Evolutionary conservation across 768 basidiomycete species (phyloP), one percentile per base, ranked within the genome.

Genomic region (Panus rudis): DNA sequence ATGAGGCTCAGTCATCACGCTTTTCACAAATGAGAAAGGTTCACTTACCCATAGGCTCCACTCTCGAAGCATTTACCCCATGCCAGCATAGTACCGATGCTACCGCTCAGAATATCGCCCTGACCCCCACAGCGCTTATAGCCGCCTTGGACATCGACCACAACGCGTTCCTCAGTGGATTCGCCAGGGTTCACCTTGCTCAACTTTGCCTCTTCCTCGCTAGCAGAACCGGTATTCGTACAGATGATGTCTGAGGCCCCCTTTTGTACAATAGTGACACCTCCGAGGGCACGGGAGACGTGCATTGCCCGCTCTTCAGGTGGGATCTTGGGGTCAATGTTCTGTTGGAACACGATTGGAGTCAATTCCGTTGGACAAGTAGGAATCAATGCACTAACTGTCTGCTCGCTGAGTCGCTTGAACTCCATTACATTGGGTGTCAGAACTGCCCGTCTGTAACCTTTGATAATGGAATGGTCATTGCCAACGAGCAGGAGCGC

Each of bases 381-480:
- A 14, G 20, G 4, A 6, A 37, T 27, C 13, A 10, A n/a, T 4
- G 32, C 2, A 24, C 76, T 44, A 39, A 78, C 91, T 26, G 84
- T 68, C 49, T 75, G 73, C 43, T 93, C 84, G 47, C 81, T 81
- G 26, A 98, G 62, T 10, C 92, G 71, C 57, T 81, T 78, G 63
- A 98, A 98, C 59, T 98, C 96, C 48, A 87, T 85, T 11, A 94
- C 76, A 53, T 98, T 98, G 0, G 96, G 96, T 0, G 96, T 98
- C 40, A 99, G 64, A 14, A 99, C 83, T 0, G 87, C 85, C 16
- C 87, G 77, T 16, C 82, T 73, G 60, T 97, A 96, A 1, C 93
- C 94, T 51, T 76, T 72, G 45, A 99, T 78, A 43, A 89, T 60
- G 4, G 72, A 65, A 2, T 82, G 68, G 37, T 92, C 81, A 52